phyloP scores from a whole-genome alignment of 805 yeast genomes.

The Wickerhamiella sergipiensis region DNA sequence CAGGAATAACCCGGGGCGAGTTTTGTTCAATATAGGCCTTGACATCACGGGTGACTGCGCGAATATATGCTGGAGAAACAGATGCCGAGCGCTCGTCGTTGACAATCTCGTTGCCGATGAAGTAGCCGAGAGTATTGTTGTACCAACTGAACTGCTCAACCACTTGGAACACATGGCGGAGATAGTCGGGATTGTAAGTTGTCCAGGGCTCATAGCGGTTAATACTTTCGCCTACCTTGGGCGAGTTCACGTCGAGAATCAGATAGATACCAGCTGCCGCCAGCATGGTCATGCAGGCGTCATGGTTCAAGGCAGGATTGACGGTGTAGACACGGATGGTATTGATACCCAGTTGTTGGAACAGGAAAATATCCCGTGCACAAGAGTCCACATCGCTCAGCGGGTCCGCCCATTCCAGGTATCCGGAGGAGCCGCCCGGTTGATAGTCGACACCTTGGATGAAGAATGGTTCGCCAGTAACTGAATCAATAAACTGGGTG shows the following conservation, averaged over 20 bases:
- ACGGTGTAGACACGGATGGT: slow-evolving; percentile 80
- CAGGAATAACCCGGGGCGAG: slow-evolving; percentile 58
- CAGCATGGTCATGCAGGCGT: slow-evolving; percentile 77
- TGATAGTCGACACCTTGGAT: slow-evolving; percentile 88
- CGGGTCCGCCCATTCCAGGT: slow-evolving; percentile 47
- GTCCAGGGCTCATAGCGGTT: slow-evolving; percentile 93
- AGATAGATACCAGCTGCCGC: slow-evolving; percentile 90
- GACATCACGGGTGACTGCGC: slow-evolving; percentile 69
- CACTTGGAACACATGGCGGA: slow-evolving; percentile 63
- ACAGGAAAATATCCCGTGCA: slow-evolving; percentile 66
- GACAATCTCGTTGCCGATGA: slow-evolving; percentile 84
- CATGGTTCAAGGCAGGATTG: slow-evolving; percentile 72
- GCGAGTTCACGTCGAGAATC: slow-evolving; percentile 84
- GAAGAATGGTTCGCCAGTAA: slow-evolving; percentile 58
- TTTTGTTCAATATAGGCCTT: slow-evolving; percentile 51
- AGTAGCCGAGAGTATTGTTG: slow-evolving; percentile 80
- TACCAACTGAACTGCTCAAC: slow-evolving; percentile 71
- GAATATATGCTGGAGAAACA: slow-evolving; percentile 59
- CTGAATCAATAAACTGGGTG: slow-evolving; percentile 60
- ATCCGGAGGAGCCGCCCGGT: slow-evolving; percentile 85
- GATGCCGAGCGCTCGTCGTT: slow-evolving; percentile 57
- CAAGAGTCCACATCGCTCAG: slow-evolving; percentile 59
- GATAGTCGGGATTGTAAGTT: slow-evolving; percentile 55
- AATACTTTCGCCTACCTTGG: slow-evolving; percentile 60
- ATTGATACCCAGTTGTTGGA: slow-evolving; percentile 76